A percentile compares a stretch with the other conserved stretches of the same genome.
These are phyloP conservation scores for Syzygium malaccense DNA, from an alignment of 441 rosid species.

Conservation along the genomic window DNA sequence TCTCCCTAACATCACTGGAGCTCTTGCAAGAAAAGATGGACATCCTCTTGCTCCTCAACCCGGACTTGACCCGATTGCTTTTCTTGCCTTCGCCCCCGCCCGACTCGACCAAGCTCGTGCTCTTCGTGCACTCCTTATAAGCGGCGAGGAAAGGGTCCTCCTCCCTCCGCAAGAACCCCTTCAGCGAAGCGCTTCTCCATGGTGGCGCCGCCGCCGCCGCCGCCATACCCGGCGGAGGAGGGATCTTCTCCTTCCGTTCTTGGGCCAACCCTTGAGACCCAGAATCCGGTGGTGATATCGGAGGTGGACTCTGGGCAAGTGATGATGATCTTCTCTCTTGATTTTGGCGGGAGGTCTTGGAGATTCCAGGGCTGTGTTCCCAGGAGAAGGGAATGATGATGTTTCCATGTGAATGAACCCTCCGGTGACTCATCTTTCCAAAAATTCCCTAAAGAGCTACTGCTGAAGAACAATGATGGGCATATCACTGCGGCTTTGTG, in stretches of 20 bases:
- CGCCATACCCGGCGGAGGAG: conserved; percentile 39
- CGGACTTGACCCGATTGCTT: neutral
- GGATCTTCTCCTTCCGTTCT: conserved; percentile 12
- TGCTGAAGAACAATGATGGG: neutral
- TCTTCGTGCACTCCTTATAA: conserved; percentile 40
- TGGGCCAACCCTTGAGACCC: neutral
- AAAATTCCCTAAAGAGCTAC: neutral
- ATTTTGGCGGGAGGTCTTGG: conserved; percentile 21
- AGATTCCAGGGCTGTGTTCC: conserved; percentile 54
- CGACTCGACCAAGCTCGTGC: neutral
- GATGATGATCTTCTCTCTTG: neutral
- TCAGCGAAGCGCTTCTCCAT: conserved; percentile 19
- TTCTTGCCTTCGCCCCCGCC: conserved; percentile 6
- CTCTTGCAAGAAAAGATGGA: conserved; percentile 33
- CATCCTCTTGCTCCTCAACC: conserved; percentile 9
- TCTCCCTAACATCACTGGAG: conserved; percentile 37
- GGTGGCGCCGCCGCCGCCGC: neutral
- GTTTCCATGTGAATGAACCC: conserved; percentile 43
- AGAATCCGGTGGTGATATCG: neutral
- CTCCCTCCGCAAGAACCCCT: conserved; percentile 29
- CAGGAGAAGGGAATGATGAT: conserved; percentile 49
- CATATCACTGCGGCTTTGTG: neutral
- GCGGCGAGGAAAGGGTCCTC: conserved; percentile 60
- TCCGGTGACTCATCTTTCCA: conserved; percentile 29
- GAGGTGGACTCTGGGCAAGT: neutral